Base-by-base conservation (phyloP, 495 filamentous ascomycete species). In the Aspergillus funiculosus region DNA sequence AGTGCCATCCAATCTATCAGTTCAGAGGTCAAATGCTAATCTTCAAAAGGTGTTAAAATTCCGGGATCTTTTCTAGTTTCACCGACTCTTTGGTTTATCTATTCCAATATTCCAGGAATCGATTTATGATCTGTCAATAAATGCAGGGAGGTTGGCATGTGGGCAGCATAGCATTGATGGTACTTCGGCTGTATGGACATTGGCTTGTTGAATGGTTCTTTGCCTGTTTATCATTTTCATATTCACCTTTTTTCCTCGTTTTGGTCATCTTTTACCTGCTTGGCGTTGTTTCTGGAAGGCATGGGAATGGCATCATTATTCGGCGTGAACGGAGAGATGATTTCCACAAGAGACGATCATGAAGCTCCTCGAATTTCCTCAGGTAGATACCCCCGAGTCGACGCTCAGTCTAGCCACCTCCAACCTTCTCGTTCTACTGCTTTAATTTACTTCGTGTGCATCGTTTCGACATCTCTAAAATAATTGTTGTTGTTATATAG, bases 341-440 rank as follows among this genome's bases (percentile, higher is more conserved):
- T 59, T 59, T 58, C 51, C 54, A 51, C 44, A 43, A 56, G 48
- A 57, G 53, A 61, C 56, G 46, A 53, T 67, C 56, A 54, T 58
- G 61, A 64, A 72, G 71, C 69, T 72, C 68, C 69, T 74, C 69
- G 66, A 68, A 63, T 67, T 68, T 63, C 52, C 37, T 35, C 60
- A 70, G 64, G 61, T 67, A 67, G 69, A 72, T 69, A 71, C 69
- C 68, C n/a, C 71, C 69, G 69, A 74, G 69, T 74, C 65, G 71
- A 72, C 61, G 71, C 69, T 74, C 60, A 67, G 56, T 71, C 61
- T 68, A 67, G 59, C 60, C 62, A 63, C 61, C 61, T 65, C 64
- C 62, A 54, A 64, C 57, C 54, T 60, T 61, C 53, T 60, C 55
- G 50, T 62, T 54, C 50, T 65, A 53, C 56, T 56, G n/a, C n/a